Evolutionary conservation across 1,284 basidiomycete genomes (phyloP).

Genomic region (Ustilago curta): DNA sequence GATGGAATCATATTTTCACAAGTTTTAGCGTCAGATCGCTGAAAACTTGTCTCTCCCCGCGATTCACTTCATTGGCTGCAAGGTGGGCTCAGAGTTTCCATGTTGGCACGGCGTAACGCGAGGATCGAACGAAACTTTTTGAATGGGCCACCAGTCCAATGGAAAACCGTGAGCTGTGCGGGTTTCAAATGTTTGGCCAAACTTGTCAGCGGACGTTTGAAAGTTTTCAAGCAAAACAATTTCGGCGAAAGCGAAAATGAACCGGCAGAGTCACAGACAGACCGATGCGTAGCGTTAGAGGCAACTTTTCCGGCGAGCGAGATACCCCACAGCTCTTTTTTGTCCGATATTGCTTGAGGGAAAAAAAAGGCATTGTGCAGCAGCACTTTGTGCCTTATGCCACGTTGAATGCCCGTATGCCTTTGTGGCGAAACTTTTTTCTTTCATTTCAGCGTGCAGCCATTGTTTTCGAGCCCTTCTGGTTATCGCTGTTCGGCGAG

Average conservation of each 20-base stretch:
- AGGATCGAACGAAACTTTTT: neutral
- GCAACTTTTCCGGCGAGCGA: conserved; percentile 4
- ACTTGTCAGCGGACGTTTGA: too few species aligned
- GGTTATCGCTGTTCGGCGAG: too few species aligned
- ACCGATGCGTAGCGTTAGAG: neutral
- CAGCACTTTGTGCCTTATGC: neutral
- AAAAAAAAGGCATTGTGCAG: neutral
- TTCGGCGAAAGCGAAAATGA: neutral
- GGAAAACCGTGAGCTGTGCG: neutral
- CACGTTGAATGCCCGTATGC: neutral
- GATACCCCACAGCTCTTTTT: conserved; percentile 6
- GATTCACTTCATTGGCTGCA: conserved; percentile 5
- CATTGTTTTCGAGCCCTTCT: neutral
- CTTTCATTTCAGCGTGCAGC: neutral
- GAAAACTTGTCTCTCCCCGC: neutral
- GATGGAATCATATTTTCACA: neutral
- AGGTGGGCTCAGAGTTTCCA: neutral
- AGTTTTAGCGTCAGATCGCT: conserved; percentile 6
- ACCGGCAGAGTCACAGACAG: too few species aligned
- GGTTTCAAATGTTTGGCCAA: too few species aligned
- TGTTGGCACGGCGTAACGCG: conserved; percentile 1
- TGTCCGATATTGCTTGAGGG: neutral
- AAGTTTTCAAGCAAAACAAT: neutral
- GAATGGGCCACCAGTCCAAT: neutral
- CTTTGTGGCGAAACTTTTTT: neutral